These are phyloP conservation scores for Xylaria sp. DNA, from an alignment of 2,329 filamentous ascomycete species.

Conservation along the genomic window DNA sequence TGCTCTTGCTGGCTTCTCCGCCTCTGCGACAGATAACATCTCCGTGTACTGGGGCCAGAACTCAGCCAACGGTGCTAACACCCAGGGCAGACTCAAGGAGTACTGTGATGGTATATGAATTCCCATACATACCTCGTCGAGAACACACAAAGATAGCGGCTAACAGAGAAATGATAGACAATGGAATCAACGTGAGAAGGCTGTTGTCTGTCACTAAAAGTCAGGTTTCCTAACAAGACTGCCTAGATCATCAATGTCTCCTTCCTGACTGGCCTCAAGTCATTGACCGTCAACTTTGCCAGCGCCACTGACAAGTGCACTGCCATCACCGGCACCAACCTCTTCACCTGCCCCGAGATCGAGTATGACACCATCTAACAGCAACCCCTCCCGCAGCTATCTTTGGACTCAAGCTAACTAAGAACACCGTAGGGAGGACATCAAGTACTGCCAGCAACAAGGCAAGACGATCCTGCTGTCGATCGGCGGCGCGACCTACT, in stretches of 20 bases:
- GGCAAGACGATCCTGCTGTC: slow-evolving; percentile 76
- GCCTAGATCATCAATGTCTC: slow-evolving; percentile 65
- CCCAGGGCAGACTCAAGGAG: slow-evolving; percentile 60
- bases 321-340: slow-evolving; percentile 60
- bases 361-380: slow-evolving; percentile 54
- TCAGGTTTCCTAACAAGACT: slow-evolving; percentile 6
- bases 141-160: no score
- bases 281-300: slow-evolving; percentile 66
- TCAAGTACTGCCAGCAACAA: slow-evolving; percentile 65
- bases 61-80: slow-evolving; percentile 55
- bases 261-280: slow-evolving; percentile 65
- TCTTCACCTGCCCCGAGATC: slow-evolving; percentile 68
- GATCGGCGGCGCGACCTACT: slow-evolving; percentile 73
- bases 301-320: slow-evolving; percentile 68
- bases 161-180: slow-evolving; percentile 42
- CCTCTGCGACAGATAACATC: slow-evolving; percentile 57
- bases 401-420: neutral
- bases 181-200: slow-evolving; percentile 51
- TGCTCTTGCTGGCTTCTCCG: slow-evolving; percentile 51
- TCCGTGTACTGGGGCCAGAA: slow-evolving; percentile 76
- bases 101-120: slow-evolving; percentile 61
- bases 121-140: neutral
- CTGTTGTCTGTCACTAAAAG: neutral
- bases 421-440: slow-evolving; percentile 49
- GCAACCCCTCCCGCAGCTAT: slow-evolving; percentile 14